These are phyloP conservation scores for Pichia sp. DNA, from an alignment of 1,139 yeast species.

Conservation along the genomic window DNA sequence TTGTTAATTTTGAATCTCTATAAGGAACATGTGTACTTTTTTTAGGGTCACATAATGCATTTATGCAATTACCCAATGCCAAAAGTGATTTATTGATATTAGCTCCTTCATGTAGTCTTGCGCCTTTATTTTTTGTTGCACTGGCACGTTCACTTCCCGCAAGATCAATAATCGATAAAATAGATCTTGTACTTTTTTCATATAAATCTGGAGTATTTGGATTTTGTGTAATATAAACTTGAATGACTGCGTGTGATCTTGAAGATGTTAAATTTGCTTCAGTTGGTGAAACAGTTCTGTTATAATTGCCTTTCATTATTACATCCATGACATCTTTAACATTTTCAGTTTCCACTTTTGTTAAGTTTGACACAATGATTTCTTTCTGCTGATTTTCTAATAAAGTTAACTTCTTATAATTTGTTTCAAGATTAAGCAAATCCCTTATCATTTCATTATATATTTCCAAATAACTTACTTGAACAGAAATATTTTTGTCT, in stretches of 20 bases:
- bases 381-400: constrained; percentile 66
- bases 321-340: constrained; percentile 80
- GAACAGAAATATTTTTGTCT: constrained; percentile 51
- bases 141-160: constrained; percentile 97
- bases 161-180: constrained; percentile 77
- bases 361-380: constrained; percentile 69
- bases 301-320: constrained; percentile 62
- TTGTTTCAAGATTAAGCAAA: constrained; percentile 42
- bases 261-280: constrained; percentile 89
- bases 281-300: constrained; percentile 80
- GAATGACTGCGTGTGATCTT: constrained; percentile 88
- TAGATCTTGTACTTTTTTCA: constrained; percentile 69
- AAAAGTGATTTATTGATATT: constrained; percentile 80
- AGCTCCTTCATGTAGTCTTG: constrained; percentile 80
- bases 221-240: constrained; percentile 62
- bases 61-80: constrained; percentile 90
- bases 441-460: constrained; percentile 87
- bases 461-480: constrained; percentile 74
- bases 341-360: constrained; percentile 54
- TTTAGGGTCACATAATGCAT: constrained; percentile 75
- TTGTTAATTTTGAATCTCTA: constrained; percentile 80
- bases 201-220: constrained; percentile 50
- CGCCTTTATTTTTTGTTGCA: constrained; percentile 78
- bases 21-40: constrained; percentile 75
- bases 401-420: constrained; percentile 42